These are phyloP conservation scores for Boletellus ananiceps DNA, from an alignment of 768 basidiomycete genomes.

Conservation along the genomic window DNA sequence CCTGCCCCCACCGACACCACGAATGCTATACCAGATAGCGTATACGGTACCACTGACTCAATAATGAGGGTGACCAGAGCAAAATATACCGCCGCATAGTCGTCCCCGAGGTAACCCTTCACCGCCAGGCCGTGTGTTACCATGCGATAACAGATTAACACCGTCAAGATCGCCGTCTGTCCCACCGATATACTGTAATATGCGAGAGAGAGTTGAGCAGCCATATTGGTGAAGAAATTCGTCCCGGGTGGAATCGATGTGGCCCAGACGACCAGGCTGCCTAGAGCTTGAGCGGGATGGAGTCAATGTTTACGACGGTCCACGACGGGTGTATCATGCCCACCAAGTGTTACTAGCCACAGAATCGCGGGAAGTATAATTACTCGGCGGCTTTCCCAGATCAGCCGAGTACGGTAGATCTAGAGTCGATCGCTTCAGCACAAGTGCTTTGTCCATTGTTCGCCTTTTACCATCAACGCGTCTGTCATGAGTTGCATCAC, in stretches of 20 bases:
- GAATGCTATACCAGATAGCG: conserved; percentile 24
- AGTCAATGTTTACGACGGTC: neutral
- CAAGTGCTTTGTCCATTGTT: neutral
- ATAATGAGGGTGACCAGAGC: conserved; percentile 12
- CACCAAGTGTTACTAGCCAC: conserved; percentile 26
- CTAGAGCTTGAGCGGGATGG: conserved; percentile 10
- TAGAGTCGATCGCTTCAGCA: conserved; percentile 14
- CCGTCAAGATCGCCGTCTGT: conserved; percentile 20
- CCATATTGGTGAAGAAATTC: conserved; percentile 16
- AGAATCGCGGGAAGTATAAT: conserved; percentile 18
- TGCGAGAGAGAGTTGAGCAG: conserved; percentile 13
- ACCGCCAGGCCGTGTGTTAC: conserved; percentile 9
- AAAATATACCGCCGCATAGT: conserved; percentile 21
- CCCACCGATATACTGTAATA: conserved; percentile 20
- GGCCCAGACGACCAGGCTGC: conserved; percentile 10
- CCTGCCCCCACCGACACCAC: conserved; percentile 17
- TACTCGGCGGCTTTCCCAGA: conserved; percentile 25
- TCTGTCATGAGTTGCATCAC: conserved; percentile 35
- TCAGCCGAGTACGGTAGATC: conserved; percentile 37
- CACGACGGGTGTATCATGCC: neutral
- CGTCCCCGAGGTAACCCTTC: conserved; percentile 15
- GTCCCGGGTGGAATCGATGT: conserved; percentile 14
- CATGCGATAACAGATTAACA: conserved; percentile 17
- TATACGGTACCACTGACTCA: conserved; percentile 26
- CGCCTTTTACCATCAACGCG: conserved; percentile 34